Evolutionary conservation across 169 alveolate species (phyloP).

Genomic region (Cyclospora cayetanensis): DNA sequence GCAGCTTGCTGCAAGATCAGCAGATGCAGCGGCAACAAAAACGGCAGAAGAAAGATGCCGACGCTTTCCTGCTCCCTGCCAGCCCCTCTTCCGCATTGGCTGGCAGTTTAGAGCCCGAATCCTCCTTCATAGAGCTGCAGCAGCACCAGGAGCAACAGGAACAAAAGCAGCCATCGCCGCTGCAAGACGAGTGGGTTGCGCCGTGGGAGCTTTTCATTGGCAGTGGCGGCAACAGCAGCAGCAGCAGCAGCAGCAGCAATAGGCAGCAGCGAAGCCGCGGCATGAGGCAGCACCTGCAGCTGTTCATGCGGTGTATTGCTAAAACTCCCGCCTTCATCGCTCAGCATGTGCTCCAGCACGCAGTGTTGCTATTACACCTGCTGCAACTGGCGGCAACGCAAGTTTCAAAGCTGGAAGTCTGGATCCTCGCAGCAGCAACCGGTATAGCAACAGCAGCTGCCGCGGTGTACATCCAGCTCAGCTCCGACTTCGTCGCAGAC

Average conservation of each 20-base stretch:
- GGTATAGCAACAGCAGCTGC: constrained; percentile 57
- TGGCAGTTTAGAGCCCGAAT: no score
- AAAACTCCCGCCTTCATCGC: neutral
- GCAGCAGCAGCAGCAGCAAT: constrained; percentile 45
- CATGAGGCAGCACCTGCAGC: constrained; percentile 28
- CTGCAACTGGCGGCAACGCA: constrained; percentile 38
- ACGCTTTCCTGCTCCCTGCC: constrained; percentile 34
- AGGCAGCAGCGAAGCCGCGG: constrained; percentile 51
- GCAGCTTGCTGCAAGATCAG: constrained; percentile 21
- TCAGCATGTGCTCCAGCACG: constrained; percentile 56
- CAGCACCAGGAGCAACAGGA: constrained; percentile 19
- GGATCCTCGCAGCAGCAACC: constrained; percentile 57
- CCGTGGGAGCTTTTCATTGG: neutral
- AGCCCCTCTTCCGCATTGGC: no score
- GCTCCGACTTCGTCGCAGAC: constrained; percentile 52
- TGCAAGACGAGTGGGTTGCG: neutral
- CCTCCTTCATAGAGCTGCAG: constrained; percentile 1
- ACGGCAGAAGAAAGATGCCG: no score
- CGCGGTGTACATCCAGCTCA: constrained; percentile 57
- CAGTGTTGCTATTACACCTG: constrained; percentile 19
- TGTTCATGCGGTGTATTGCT: constrained; percentile 39
- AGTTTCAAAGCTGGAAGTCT: constrained; percentile 30
- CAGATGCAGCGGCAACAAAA: neutral
- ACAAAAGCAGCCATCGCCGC: neutral
- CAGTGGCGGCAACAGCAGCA: constrained; percentile 16